Evolutionary conservation across 2,329 filamentous ascomycete genomes (phyloP).

Genomic region (Pseudocercospora vitis): DNA sequence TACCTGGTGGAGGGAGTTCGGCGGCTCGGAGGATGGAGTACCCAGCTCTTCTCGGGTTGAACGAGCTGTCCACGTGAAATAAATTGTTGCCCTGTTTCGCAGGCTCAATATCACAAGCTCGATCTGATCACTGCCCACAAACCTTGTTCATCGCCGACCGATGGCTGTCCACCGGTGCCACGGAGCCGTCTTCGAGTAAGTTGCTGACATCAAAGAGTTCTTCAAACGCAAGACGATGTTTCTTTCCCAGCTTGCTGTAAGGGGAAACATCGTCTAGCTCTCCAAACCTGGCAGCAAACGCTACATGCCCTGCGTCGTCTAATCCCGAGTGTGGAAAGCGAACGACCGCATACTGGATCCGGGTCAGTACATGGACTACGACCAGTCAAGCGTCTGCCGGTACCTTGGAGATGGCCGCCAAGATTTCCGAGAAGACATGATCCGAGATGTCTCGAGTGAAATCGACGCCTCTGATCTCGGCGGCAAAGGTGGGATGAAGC

Average conservation of each 20-base stretch:
- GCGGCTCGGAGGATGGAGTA: constrained; percentile 55
- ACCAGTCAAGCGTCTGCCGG: neutral
- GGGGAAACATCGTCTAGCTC: constrained; percentile 57
- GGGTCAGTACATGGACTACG: neutral
- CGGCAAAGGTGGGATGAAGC: constrained; percentile 21
- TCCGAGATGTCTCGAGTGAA: constrained; percentile 20
- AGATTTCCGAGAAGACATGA: constrained; percentile 25
- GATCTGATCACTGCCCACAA: constrained; percentile 26
- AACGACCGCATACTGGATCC: constrained; percentile 53
- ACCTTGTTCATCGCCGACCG: constrained; percentile 38
- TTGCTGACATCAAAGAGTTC: constrained; percentile 62
- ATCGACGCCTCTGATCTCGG: constrained; percentile 20
- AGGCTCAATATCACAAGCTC: neutral
- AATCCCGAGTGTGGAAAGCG: constrained; percentile 55
- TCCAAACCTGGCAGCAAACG: constrained; percentile 53
- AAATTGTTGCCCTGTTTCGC: constrained; percentile 29
- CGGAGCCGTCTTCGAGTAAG: constrained; percentile 49
- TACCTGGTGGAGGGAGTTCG: constrained; percentile 49
- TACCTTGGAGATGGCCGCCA: constrained; percentile 26
- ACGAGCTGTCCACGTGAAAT: constrained; percentile 58
- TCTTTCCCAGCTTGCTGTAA: constrained; percentile 49
- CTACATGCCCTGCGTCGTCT: constrained; percentile 53
- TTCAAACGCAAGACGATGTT: constrained; percentile 49
- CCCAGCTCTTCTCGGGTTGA: constrained; percentile 55
- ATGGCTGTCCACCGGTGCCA: constrained; percentile 45